Percentiles rank a stretch among this genome's conserved stretches.
Evolutionary conservation across 768 basidiomycete genomes (phyloP).

Genomic region (Agaricus sinodeliciosus): DNA sequence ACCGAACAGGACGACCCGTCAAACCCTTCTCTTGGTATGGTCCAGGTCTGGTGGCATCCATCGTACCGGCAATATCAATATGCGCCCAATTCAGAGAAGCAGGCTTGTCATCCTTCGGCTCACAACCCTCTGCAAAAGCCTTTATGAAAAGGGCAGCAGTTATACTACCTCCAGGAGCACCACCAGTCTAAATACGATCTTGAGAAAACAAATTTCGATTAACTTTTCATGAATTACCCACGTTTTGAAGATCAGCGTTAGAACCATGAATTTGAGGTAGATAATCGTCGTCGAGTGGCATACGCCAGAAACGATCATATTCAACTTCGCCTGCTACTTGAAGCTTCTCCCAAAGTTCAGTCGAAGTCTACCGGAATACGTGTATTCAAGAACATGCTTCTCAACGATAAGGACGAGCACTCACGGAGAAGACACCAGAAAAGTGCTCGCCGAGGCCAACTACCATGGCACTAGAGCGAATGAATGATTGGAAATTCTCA

Average conservation of each 20-base stretch:
- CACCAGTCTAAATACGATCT: conserved; percentile 47
- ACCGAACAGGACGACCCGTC: conserved; percentile 79
- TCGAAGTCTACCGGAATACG: conserved; percentile 46
- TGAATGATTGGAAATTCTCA: not conserved
- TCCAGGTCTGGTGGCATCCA: conserved; percentile 56
- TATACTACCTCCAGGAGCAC: conserved; percentile 61
- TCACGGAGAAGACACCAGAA: conserved; percentile 73
- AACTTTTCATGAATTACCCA: conserved; percentile 20
- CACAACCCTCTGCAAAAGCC: conserved; percentile 71
- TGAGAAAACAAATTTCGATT: not conserved
- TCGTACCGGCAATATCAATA: conserved; percentile 74
- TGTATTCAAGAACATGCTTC: not conserved
- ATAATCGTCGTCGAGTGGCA: conserved; percentile 83
- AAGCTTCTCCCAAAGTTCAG: conserved; percentile 67
- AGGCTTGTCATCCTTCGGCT: conserved; percentile 48
- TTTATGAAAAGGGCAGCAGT: conserved; percentile 88
- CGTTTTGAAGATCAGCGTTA: conserved; percentile 81
- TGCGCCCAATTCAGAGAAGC: conserved; percentile 76
- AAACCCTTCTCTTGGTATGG: conserved; percentile 70
- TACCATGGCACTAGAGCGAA: conserved; percentile 49
- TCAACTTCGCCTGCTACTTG: conserved; percentile 64
- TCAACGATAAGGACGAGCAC: conserved; percentile 13
- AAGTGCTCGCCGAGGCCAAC: conserved; percentile 71
- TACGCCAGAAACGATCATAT: conserved; percentile 83
- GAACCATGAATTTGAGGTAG: conserved; percentile 69